Percentiles rank a stretch among this genome's conserved stretches.
Conservation (phyloP, 768 basidiomycete genomes). For the Phlebiopsis flavidoalba region DNA sequence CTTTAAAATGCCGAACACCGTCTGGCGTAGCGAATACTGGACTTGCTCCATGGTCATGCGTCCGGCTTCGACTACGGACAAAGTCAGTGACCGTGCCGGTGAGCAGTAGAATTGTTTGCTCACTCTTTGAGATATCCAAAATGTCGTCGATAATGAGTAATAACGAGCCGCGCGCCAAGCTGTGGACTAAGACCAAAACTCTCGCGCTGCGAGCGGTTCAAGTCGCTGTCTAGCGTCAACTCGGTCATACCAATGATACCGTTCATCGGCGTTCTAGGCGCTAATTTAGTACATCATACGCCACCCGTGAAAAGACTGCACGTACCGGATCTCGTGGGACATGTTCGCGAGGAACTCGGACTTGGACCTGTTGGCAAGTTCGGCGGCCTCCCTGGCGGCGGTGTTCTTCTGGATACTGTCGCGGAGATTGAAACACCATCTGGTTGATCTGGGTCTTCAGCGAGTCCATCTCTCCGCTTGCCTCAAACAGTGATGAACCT, state of each 20-base stretch:
- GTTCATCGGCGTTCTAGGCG: slow-evolving; percentile 91
- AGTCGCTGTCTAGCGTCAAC: slow-evolving; percentile 91
- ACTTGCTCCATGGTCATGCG: slow-evolving; percentile 99
- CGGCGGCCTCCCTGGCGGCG: slow-evolving; percentile 93
- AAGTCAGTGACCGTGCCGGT: neutral
- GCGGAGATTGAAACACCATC: slow-evolving; percentile 96
- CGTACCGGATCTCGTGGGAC: slow-evolving; percentile 92
- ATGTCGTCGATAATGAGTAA: slow-evolving; percentile 98
- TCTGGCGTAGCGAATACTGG: slow-evolving; percentile 95
- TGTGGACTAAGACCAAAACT: slow-evolving; percentile 94
- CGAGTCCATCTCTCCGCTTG: slow-evolving; percentile 97
- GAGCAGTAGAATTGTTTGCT: slow-evolving; percentile 28
- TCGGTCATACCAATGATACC: slow-evolving; percentile 99
- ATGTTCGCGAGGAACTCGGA: slow-evolving; percentile 99
- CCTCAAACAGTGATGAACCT: slow-evolving; percentile 99
- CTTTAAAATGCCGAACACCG: slow-evolving; percentile 96
- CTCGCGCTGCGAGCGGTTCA: slow-evolving; percentile 92
- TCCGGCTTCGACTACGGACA: slow-evolving; percentile 82
- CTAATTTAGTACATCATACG: neutral
- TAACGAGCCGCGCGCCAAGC: slow-evolving; percentile 85
- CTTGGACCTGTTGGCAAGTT: slow-evolving; percentile 95
- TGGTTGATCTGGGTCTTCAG: slow-evolving; percentile 98
- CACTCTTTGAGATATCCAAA: slow-evolving; percentile 98
- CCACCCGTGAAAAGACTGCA: slow-evolving; percentile 9
- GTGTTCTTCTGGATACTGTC: slow-evolving; percentile 99